Evolutionary conservation across 441 rosid genomes (phyloP).

Genomic region (Populus tomentosa): DNA sequence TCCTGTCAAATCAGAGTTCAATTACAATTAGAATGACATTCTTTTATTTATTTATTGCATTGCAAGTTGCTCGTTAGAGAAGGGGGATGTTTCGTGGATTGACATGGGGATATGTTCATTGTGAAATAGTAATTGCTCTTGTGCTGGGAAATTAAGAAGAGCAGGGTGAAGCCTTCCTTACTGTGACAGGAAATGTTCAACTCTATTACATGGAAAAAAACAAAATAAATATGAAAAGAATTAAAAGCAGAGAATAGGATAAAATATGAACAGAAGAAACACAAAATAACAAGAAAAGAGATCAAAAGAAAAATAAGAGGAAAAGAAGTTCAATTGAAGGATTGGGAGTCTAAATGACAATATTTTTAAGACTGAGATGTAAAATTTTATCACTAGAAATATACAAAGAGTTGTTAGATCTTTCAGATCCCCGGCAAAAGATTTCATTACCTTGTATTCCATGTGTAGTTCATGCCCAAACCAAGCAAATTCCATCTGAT

Average conservation of each 20-base stretch:
- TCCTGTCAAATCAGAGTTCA: conserved; percentile 34
- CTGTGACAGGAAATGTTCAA: neutral
- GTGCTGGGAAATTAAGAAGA: neutral
- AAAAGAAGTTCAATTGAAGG: neutral
- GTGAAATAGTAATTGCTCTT: neutral
- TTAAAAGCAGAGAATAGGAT: neutral
- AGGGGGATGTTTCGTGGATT: neutral
- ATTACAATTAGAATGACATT: conserved; percentile 13
- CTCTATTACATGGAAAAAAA: neutral
- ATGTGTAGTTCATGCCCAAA: neutral
- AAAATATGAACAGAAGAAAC: neutral
- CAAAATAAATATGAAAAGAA: neutral
- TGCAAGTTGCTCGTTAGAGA: neutral
- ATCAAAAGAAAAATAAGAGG: neutral
- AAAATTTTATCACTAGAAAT: neutral
- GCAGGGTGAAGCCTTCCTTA: neutral
- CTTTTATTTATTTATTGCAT: neutral
- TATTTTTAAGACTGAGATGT: neutral
- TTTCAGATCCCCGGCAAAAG: neutral
- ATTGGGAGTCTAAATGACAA: neutral
- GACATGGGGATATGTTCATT: neutral
- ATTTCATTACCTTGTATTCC: neutral
- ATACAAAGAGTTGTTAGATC: neutral
- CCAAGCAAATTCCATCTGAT: neutral
- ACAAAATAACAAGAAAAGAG: neutral